Evolutionary conservation across 2,329 filamentous ascomycete species (phyloP).

Genomic region (Thielaviopsis populi): DNA sequence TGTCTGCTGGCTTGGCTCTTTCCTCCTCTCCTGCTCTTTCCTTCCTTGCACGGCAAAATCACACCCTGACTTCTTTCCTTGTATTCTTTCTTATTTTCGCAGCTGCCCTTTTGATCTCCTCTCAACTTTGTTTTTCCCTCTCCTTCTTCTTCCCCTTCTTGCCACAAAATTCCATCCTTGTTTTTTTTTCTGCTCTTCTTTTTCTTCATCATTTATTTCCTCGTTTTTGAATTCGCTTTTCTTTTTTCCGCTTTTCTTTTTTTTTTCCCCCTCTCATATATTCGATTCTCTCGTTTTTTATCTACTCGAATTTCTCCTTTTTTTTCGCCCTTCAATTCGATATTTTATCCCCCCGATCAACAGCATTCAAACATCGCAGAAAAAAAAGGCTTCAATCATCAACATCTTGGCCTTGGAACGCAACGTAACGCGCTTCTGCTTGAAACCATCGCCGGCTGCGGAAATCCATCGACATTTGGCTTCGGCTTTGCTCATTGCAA

Average conservation of each 20-base stretch:
- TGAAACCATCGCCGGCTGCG: not conserved
- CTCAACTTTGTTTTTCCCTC: not conserved
- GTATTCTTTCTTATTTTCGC: slow-evolving; percentile 1
- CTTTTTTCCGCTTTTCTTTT: slow-evolving; percentile 1
- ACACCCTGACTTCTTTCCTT: not conserved
- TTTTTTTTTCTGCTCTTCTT: not conserved
- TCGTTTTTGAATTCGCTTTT: not conserved
- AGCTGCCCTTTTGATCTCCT: not conserved
- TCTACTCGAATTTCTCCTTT: not conserved
- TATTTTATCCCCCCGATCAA: not conserved
- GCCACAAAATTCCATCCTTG: slow-evolving; percentile 5
- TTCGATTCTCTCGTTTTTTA: not conserved
- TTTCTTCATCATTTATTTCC: not conserved
- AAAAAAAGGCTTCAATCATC: not conserved
- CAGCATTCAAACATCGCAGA: not conserved
- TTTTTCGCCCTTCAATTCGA: not conserved
- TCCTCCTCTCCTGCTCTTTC: not conserved
- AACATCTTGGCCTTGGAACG: not conserved
- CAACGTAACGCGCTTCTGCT: not conserved
- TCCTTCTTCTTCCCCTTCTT: not conserved
- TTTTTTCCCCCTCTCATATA: slow-evolving; percentile 3
- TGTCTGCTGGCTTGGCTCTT: not conserved
- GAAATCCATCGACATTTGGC: not conserved
- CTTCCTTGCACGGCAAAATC: not conserved
- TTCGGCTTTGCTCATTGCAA: not conserved